Percentiles rank a stretch among this genome's conserved stretches.
These are phyloP conservation scores for Pichia sp. DNA, from an alignment of 1,139 yeast species.

Conservation along the genomic window DNA sequence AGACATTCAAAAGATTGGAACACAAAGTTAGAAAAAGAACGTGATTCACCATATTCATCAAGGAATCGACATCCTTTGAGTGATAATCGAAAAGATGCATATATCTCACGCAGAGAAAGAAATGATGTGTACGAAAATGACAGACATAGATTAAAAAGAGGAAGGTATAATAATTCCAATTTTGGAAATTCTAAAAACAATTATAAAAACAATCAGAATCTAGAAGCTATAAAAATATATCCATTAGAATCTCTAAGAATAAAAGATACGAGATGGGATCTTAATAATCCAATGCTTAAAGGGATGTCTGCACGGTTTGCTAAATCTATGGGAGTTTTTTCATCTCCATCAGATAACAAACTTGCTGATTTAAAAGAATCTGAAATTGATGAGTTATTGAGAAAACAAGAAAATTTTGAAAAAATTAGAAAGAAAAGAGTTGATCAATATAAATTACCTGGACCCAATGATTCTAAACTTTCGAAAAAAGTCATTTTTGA, in stretches of 20 bases:
- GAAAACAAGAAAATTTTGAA: constrained; percentile 4
- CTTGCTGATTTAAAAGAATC: constrained; percentile 44
- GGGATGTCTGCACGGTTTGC: constrained; percentile 72
- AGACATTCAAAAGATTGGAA: neutral
- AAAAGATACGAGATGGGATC: constrained; percentile 61
- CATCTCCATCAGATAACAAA: constrained; percentile 40
- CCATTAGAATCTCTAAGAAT: constrained; percentile 38
- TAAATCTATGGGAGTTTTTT: constrained; percentile 74
- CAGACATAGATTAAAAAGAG: neutral
- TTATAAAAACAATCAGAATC: constrained; percentile 6
- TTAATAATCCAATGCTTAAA: constrained; percentile 69
- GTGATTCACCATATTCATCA: neutral
- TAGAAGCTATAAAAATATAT: constrained; percentile 24
- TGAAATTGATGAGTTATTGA: constrained; percentile 1
- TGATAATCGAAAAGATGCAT: neutral
- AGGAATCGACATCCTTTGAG: neutral
- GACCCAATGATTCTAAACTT: constrained; percentile 45
- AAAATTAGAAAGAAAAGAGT: neutral
- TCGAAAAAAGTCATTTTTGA: constrained; percentile 33
- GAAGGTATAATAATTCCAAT: neutral
- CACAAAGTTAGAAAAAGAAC: neutral
- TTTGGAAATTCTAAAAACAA: constrained; percentile 3
- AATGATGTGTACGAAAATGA: constrained; percentile 8
- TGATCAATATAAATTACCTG: constrained; percentile 39
- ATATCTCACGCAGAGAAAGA: constrained; percentile 6